Evolutionary conservation across 2,329 filamentous ascomycete species (phyloP).

Genomic region (Hortaea werneckii): DNA sequence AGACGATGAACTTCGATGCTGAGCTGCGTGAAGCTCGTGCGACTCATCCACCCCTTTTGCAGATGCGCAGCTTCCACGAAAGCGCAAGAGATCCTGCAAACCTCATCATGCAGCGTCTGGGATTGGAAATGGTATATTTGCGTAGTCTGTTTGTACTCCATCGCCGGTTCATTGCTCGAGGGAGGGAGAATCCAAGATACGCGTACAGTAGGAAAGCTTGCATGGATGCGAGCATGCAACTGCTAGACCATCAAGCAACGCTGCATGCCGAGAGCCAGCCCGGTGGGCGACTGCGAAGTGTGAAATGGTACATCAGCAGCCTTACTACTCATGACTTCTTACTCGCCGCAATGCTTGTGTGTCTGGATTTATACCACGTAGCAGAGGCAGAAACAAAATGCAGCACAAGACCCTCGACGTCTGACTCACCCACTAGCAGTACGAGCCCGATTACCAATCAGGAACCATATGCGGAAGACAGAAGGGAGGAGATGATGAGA

Average conservation of each 20-base stretch:
- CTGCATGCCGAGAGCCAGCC: conserved; percentile 65
- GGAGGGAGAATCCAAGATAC: conserved; percentile 69
- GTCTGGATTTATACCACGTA: conserved; percentile 69
- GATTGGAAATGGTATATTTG: conserved; percentile 74
- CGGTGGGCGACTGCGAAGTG: conserved; percentile 58
- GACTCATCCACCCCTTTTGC: conserved; percentile 69
- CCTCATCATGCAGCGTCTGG: conserved; percentile 70
- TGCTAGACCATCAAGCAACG: conserved; percentile 66
- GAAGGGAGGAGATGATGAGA: conserved; percentile 62
- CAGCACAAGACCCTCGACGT: background rate
- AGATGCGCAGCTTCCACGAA: conserved; percentile 63
- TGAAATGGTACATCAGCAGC: conserved; percentile 70
- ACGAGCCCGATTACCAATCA: background rate
- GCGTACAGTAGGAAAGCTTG: conserved; percentile 73
- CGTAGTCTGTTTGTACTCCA: conserved; percentile 86
- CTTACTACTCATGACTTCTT: conserved; percentile 78
- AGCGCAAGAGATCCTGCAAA: conserved; percentile 58
- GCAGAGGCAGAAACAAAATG: conserved; percentile 34
- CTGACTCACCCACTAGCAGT: background rate
- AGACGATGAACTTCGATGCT: conserved; percentile 50
- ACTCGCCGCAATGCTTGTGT: conserved; percentile 73
- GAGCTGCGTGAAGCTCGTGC: conserved; percentile 48
- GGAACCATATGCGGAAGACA: conserved; percentile 31
- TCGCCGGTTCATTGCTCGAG: conserved; percentile 71
- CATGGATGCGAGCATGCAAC: conserved; percentile 75